phyloP scores from a whole-genome alignment of 495 filamentous ascomycete genomes.

The Tuber borchii region DNA sequence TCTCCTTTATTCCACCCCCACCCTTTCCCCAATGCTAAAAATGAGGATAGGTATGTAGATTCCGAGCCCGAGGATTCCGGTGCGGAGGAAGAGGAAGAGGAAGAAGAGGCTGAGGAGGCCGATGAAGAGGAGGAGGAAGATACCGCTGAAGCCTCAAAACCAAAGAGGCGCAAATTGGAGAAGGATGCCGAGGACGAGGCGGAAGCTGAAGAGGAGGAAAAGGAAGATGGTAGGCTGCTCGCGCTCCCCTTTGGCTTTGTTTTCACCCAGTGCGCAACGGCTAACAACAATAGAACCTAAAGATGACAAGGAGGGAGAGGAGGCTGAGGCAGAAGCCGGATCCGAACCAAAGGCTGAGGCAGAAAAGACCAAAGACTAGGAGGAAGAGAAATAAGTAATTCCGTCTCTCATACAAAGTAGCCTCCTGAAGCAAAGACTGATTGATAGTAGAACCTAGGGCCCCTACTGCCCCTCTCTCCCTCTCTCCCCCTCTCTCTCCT shows the following conservation, averaged over 20 bases:
- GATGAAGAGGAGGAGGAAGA: constrained; percentile 8
- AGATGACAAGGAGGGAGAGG: background rate
- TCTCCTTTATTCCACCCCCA: background rate
- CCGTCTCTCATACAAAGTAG: background rate
- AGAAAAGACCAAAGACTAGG: background rate
- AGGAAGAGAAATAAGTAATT: background rate
- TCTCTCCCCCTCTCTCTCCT: background rate
- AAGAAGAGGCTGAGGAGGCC: constrained; percentile 23
- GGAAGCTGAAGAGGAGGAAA: constrained; percentile 18
- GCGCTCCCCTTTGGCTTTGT: background rate
- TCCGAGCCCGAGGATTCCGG: constrained; percentile 36
- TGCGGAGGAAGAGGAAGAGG: constrained; percentile 31
- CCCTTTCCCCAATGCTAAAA: constrained; percentile 9
- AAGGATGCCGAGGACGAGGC: constrained; percentile 33
- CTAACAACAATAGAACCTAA: background rate
- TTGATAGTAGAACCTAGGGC: background rate
- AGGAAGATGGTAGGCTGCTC: constrained; percentile 14
- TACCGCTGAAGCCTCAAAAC: constrained; percentile 25
- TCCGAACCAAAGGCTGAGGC: background rate
- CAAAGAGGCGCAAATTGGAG: constrained; percentile 35
- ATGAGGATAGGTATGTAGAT: constrained; percentile 36
- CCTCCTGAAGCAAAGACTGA: background rate
- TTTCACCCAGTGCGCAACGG: background rate
- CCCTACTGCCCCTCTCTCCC: background rate
- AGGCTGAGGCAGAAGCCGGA: background rate